phyloP scores from a whole-genome alignment of 1,284 basidiomycete species.

The Moniliella sp. region DNA sequence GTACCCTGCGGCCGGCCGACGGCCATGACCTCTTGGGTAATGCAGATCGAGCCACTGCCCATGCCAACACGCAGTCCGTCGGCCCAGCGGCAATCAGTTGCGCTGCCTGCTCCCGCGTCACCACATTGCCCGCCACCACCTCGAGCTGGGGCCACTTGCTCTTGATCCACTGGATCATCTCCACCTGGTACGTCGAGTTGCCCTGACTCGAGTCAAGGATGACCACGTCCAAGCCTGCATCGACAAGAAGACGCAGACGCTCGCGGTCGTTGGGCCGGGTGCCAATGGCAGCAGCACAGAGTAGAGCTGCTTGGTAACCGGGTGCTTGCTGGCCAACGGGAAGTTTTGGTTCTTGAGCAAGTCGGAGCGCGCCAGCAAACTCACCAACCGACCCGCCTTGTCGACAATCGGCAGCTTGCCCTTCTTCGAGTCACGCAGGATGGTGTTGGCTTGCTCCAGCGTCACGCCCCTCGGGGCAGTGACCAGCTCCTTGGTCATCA shows the following conservation, averaged over 20 bases:
- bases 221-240: slow-evolving; percentile 85
- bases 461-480: slow-evolving; percentile 38
- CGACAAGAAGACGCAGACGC: slow-evolving; percentile 62
- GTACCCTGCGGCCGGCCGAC: slow-evolving; percentile 93
- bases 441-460: slow-evolving; percentile 71
- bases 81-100: slow-evolving; percentile 79
- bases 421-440: slow-evolving; percentile 88
- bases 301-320: slow-evolving; percentile 80
- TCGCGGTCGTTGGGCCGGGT: slow-evolving; percentile 73
- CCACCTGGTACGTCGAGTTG: slow-evolving; percentile 78
- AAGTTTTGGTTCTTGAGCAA: slow-evolving; percentile 93
- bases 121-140: slow-evolving; percentile 89
- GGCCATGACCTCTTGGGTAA: slow-evolving; percentile 99
- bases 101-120: slow-evolving; percentile 90
- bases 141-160: slow-evolving; percentile 48
- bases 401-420: slow-evolving; percentile 55
- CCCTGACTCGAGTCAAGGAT: slow-evolving; percentile 90
- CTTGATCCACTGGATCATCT: slow-evolving; percentile 93
- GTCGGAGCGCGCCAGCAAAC: slow-evolving; percentile 51
- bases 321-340: slow-evolving; percentile 78
- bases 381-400: slow-evolving; percentile 18
- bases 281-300: slow-evolving; percentile 89
- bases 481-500: slow-evolving; percentile 52
- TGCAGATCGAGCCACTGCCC: slow-evolving; percentile 94
- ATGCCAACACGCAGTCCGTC: slow-evolving; percentile 86